These are phyloP conservation scores for Talaromyces trachyspermus DNA, from an alignment of 495 filamentous ascomycete species.

Conservation along the genomic window DNA sequence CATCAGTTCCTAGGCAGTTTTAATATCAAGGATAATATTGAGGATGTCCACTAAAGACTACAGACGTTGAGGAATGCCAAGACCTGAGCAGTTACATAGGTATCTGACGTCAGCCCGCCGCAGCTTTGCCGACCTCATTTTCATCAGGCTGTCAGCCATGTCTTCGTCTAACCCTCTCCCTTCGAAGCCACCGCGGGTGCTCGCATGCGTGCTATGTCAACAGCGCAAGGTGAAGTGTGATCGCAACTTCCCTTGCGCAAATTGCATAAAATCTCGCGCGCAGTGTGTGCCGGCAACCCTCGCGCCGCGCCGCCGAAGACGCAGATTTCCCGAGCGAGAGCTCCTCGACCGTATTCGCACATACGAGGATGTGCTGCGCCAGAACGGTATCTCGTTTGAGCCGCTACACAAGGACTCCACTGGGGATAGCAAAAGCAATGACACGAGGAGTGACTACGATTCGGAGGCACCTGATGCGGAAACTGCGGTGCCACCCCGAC, in stretches of 20 bases:
- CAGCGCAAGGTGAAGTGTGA: conserved; percentile 54
- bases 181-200: conserved; percentile 34
- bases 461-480: conserved; percentile 19
- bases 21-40: no score
- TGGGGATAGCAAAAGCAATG: conserved; percentile 12
- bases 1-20: no score
- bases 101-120: no score
- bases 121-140: no score
- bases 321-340: conserved; percentile 48
- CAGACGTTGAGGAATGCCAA: no score
- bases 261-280: conserved; percentile 33
- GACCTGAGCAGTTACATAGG: no score
- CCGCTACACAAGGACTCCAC: conserved; percentile 34
- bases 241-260: conserved; percentile 45
- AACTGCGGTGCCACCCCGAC: conserved; percentile 9
- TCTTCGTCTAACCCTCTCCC: not conserved
- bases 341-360: conserved; percentile 43
- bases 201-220: conserved; percentile 51
- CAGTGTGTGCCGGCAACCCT: conserved; percentile 43
- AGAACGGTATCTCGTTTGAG: conserved; percentile 45
- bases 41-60: no score
- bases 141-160: not conserved
- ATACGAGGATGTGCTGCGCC: conserved; percentile 46
- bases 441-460: conserved; percentile 13
- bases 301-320: conserved; percentile 33